Conservation (phyloP, 2,329 filamentous ascomycete species). For the Lizonia empirigonia region DNA sequence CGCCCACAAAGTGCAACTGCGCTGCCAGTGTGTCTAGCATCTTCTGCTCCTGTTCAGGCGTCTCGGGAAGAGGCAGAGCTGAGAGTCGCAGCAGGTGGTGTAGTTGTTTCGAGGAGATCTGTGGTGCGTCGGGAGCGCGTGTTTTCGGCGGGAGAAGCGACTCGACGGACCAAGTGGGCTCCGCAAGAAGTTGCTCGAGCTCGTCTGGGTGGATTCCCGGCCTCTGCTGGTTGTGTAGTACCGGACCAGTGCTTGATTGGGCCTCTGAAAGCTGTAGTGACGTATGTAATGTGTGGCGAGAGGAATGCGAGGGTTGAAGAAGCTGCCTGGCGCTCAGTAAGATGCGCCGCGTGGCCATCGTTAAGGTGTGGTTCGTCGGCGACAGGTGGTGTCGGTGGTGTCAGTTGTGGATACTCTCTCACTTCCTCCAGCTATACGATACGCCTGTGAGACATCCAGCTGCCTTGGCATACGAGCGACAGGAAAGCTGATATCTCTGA, state of each 20-base stretch:
- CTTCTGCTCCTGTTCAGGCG: slow-evolving; percentile 64
- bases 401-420: not conserved
- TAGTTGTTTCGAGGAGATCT: slow-evolving; percentile 70
- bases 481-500: not conserved
- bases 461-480: not conserved
- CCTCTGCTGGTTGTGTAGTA: slow-evolving; percentile 5
- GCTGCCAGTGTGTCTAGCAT: slow-evolving; percentile 78
- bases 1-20: slow-evolving; percentile 88
- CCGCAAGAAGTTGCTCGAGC: slow-evolving; percentile 59
- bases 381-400: not conserved
- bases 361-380: not conserved
- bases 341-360: slow-evolving; percentile 21
- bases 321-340: slow-evolving; percentile 7
- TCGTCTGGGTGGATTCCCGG: slow-evolving; percentile 32
- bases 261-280: not conserved
- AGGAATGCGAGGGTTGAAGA: slow-evolving; percentile 2
- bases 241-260: not conserved
- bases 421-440: not conserved
- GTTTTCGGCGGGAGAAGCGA: slow-evolving; percentile 66
- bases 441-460: not conserved
- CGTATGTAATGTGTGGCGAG: slow-evolving; percentile 15
- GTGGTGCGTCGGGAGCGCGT: slow-evolving; percentile 37
- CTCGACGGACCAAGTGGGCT: slow-evolving; percentile 82
- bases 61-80: slow-evolving; percentile 75
- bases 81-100: slow-evolving; percentile 87